phyloP scores from a whole-genome alignment of 805 yeast species.

The Starmerella sp. region DNA sequence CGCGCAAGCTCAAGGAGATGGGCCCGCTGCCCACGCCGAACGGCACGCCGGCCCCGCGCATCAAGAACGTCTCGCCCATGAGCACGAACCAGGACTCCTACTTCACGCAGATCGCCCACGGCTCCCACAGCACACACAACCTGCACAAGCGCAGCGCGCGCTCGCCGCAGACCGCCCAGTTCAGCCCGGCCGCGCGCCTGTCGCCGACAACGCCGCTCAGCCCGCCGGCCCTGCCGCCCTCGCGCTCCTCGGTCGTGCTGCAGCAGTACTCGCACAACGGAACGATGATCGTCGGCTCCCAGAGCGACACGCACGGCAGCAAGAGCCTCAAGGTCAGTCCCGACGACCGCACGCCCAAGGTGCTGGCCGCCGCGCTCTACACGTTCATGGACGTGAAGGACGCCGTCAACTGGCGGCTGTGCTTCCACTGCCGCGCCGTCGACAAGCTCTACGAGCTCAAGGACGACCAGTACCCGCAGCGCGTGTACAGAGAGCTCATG shows the following conservation, averaged over 20 bases:
- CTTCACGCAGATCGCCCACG: not conserved
- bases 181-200: not conserved
- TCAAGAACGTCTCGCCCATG: not conserved
- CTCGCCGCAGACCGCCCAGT: slow-evolving; percentile 1
- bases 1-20: slow-evolving; percentile 48
- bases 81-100: not conserved
- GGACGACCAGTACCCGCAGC: slow-evolving; percentile 2
- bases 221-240: not conserved
- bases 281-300: not conserved
- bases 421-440: not conserved
- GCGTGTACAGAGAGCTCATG: not conserved
- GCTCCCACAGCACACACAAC: not conserved
- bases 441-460: not conserved
- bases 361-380: not conserved
- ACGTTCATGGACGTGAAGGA: not conserved
- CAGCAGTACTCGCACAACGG: slow-evolving; percentile 1
- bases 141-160: not conserved
- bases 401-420: not conserved
- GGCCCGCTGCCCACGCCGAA: slow-evolving; percentile 56
- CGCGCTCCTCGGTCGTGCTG: not conserved
- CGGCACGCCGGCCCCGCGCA: not conserved
- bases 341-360: slow-evolving; percentile 1
- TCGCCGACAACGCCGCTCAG: slow-evolving; percentile 1
- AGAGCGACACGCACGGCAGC: not conserved
- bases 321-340: not conserved